These are phyloP conservation scores for Phaffomyces antillensis DNA, from an alignment of 805 yeast genomes.

Conservation along the genomic window DNA sequence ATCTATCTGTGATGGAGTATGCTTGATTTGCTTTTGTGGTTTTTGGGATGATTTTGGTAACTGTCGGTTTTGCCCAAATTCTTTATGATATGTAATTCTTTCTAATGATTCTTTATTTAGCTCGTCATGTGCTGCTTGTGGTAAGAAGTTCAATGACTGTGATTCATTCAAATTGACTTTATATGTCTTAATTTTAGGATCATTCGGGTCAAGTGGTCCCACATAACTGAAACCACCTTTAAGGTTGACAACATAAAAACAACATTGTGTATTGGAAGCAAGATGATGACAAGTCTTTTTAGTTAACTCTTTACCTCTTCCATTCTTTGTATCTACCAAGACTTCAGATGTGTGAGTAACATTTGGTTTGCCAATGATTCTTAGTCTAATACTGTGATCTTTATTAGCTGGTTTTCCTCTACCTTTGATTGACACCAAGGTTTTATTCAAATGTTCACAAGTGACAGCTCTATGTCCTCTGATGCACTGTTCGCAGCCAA, in stretches of 20 bases:
- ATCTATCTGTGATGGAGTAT: too few relatives aligned
- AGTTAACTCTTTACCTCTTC: neutral
- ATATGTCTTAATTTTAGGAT: neutral
- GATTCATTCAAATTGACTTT: neutral
- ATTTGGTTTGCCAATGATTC: neutral
- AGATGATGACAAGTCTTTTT: conserved; percentile 1
- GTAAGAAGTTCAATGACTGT: neutral
- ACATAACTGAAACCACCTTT: neutral
- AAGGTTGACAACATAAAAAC: neutral
- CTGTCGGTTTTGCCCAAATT: too few relatives aligned
- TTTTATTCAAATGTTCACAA: conserved; percentile 4
- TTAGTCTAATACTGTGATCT: neutral
- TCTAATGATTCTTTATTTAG: too few relatives aligned
- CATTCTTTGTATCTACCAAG: conserved; percentile 1
- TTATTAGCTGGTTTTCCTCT: conserved; percentile 3
- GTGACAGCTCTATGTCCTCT: conserved; percentile 7
- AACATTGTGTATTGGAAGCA: conserved; percentile 1
- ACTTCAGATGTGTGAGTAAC: neutral
- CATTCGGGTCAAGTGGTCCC: neutral
- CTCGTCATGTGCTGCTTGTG: neutral
- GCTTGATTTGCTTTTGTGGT: too few relatives aligned
- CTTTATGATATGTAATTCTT: too few relatives aligned
- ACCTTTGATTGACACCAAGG: conserved; percentile 2
- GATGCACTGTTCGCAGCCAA: conserved; percentile 5
- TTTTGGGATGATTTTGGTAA: too few relatives aligned